Conservation (phyloP, 2,329 filamentous ascomycete genomes). For the Ophiosphaerella narmari region DNA sequence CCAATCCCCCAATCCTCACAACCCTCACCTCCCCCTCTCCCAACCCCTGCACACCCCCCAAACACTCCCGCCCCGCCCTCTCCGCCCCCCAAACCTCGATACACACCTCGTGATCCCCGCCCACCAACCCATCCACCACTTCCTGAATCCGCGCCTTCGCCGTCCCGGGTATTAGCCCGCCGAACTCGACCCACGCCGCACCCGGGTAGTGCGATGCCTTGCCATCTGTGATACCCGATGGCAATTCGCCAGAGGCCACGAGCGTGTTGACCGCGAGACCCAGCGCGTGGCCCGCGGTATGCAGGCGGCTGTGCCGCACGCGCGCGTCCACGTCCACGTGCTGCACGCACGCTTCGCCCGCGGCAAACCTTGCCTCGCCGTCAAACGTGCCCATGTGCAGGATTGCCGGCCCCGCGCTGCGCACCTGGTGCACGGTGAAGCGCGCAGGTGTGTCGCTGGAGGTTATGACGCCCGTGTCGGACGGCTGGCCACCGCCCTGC, state of each 20-base stretch:
- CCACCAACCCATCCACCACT: conserved; percentile 63
- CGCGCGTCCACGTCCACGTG: conserved; percentile 65
- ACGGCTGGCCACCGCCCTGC: conserved; percentile 75
- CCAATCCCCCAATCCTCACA: conserved; percentile 70
- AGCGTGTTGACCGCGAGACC: conserved; percentile 68
- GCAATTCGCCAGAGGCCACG: conserved; percentile 49
- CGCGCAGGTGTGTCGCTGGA: conserved; percentile 16
- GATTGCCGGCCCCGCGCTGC: conserved; percentile 60
- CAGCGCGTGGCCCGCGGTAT: conserved; percentile 75
- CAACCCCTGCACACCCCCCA: conserved; percentile 48
- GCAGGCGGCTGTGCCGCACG: conserved; percentile 67
- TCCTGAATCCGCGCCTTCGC: conserved; percentile 58
- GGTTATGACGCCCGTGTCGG: conserved; percentile 65
- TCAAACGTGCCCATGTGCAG: conserved; percentile 68
- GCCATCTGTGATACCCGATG: conserved; percentile 61
- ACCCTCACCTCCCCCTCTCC: conserved; percentile 57
- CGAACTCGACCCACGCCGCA: conserved; percentile 69
- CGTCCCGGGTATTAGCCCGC: conserved; percentile 65
- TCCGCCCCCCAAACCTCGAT: conserved; percentile 71
- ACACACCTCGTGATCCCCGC: conserved; percentile 44
- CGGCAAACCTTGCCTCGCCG: conserved; percentile 2
- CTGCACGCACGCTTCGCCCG: conserved; percentile 55
- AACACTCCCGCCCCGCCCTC: conserved; percentile 55
- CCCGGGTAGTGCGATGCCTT: conserved; percentile 76
- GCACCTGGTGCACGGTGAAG: conserved; percentile 63